Evolutionary conservation across 2,329 filamentous ascomycete species (phyloP).

Genomic region (Endothia cerciana): DNA sequence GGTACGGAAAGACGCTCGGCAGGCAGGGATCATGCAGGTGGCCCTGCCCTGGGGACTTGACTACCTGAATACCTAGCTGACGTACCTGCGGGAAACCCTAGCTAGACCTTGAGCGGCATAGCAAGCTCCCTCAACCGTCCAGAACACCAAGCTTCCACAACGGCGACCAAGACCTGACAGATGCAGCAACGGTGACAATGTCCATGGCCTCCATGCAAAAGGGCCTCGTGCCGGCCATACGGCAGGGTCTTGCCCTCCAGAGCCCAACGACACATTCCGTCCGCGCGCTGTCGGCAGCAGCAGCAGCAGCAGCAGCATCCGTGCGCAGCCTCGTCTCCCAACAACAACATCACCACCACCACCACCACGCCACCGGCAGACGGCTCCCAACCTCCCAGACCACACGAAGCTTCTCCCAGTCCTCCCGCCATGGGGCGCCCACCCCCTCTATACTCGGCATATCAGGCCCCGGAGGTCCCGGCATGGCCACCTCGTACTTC

Average conservation of each 20-base stretch:
- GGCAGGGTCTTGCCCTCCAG: constrained; percentile 22
- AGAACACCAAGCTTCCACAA: constrained; percentile 19
- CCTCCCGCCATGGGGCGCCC: constrained; percentile 31
- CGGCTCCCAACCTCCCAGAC: constrained; percentile 12
- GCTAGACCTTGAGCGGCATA: constrained; percentile 4
- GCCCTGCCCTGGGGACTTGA: too few relatives aligned
- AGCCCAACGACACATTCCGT: constrained; percentile 16
- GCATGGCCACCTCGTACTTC: constrained; percentile 75
- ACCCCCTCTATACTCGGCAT: constrained; percentile 33
- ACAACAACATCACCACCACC: background rate
- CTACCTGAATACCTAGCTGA: too few relatives aligned
- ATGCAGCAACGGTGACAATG: constrained; percentile 32
- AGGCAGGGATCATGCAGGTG: background rate
- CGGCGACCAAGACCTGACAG: constrained; percentile 12
- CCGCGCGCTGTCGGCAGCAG: constrained; percentile 19
- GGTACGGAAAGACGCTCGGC: background rate
- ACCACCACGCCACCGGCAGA: constrained; percentile 4
- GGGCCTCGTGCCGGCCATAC: constrained; percentile 26
- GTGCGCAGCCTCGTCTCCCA: constrained; percentile 1
- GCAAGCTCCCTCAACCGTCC: background rate
- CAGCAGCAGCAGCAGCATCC: constrained; percentile 14
- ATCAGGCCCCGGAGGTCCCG: constrained; percentile 40
- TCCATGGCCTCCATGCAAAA: constrained; percentile 27
- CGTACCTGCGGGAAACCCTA: background rate
- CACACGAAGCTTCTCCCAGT: constrained; percentile 26